phyloP scores from a whole-genome alignment of 2,329 filamentous ascomycete species.

The Colletotrichum eremochloae region DNA sequence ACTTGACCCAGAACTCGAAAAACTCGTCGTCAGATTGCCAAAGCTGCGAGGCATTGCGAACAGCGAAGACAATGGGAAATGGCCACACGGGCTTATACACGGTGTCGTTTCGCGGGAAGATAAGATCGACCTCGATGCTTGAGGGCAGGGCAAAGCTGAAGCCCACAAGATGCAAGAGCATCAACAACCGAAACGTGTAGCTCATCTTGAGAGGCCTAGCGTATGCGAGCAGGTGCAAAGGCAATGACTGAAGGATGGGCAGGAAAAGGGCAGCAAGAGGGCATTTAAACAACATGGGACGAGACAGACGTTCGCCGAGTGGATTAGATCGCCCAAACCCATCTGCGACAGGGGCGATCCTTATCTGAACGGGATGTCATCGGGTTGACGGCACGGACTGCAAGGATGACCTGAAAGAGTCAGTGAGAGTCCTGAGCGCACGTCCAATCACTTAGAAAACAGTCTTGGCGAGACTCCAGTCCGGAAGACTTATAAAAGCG shows the following conservation, averaged over 20 bases:
- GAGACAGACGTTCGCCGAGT: neutral
- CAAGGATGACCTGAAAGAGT: neutral
- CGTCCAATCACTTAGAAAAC: neutral
- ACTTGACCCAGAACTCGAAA: slow-evolving; percentile 17
- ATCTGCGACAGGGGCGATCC: neutral
- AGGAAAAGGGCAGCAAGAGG: neutral
- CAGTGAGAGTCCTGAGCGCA: neutral
- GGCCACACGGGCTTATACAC: slow-evolving; percentile 20
- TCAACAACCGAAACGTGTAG: neutral
- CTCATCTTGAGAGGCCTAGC: neutral
- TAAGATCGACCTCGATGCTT: slow-evolving; percentile 11
- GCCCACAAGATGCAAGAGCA: neutral
- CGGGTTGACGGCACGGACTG: neutral
- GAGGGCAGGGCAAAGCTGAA: neutral
- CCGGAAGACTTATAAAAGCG: neutral
- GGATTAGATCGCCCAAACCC: neutral
- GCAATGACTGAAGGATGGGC: neutral
- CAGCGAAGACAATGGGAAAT: slow-evolving; percentile 20
- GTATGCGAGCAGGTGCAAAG: neutral
- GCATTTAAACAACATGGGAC: neutral
- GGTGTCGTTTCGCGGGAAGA: slow-evolving; percentile 16
- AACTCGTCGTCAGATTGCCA: neutral
- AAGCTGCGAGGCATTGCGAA: slow-evolving; percentile 16
- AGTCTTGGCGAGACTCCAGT: neutral
- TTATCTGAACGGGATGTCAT: neutral